Evolutionary conservation across 495 filamentous ascomycete genomes (phyloP).

Genomic region (Aspergillus ostianus): DNA sequence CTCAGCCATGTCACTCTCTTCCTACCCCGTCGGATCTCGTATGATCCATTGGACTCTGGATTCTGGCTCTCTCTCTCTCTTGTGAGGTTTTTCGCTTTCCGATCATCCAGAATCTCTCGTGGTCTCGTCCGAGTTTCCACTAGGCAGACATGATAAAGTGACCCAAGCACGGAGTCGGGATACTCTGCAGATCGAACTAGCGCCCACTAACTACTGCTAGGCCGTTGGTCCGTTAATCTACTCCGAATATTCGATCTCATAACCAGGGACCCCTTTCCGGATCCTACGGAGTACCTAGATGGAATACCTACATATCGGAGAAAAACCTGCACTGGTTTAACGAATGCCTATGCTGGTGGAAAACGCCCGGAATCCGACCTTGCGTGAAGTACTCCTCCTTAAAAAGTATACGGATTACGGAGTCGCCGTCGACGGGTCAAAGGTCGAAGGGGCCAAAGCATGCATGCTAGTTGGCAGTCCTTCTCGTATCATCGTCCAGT

Average conservation of each 20-base stretch:
- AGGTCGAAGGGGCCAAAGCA: neutral
- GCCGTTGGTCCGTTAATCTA: neutral
- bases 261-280: neutral
- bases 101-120: too few species aligned
- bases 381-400: neutral
- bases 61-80: too few species aligned
- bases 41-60: neutral
- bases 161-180: neutral
- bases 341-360: neutral
- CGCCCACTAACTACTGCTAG: neutral
- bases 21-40: neutral
- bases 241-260: neutral
- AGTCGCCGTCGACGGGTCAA: neutral
- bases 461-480: neutral
- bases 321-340: neutral
- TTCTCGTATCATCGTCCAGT: neutral
- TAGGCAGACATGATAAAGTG: neutral
- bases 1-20: constrained; percentile 17
- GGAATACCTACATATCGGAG: too few species aligned
- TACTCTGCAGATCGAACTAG: neutral
- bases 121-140: neutral
- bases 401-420: too few species aligned
- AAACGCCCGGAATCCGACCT: neutral
- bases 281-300: neutral
- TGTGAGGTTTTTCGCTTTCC: too few species aligned